A percentile compares a stretch with the other conserved stretches of the same genome.
phyloP scores from a whole-genome alignment of 2,329 filamentous ascomycete genomes.

The Ophiostoma tasmaniense region DNA sequence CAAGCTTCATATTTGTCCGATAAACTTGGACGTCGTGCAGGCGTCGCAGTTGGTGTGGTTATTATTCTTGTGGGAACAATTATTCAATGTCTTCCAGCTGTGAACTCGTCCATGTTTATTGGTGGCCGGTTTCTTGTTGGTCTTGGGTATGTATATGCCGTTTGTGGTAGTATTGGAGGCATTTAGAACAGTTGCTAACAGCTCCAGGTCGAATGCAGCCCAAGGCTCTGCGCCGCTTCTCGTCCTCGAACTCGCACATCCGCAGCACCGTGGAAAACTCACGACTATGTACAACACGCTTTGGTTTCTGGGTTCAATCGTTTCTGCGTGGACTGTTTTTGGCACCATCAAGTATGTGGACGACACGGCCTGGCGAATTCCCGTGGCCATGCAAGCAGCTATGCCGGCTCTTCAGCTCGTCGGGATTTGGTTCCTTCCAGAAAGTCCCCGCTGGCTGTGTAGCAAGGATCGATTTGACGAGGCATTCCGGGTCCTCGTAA shows the following conservation, averaged over 20 bases:
- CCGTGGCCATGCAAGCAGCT: conserved; percentile 37
- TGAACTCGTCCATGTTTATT: conserved; percentile 13
- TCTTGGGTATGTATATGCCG: conserved; percentile 1
- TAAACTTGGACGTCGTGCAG: conserved; percentile 39
- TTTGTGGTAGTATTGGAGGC: background rate
- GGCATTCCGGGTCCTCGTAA: conserved; percentile 29
- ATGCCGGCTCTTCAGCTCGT: conserved; percentile 16
- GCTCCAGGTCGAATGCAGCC: background rate
- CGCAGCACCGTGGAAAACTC: conserved; percentile 65
- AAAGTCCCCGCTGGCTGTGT: conserved; percentile 17
- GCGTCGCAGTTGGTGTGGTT: conserved; percentile 7
- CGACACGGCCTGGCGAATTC: conserved; percentile 28
- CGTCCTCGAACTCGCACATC: conserved; percentile 58
- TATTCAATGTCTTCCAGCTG: background rate
- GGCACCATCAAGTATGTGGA: conserved; percentile 35
- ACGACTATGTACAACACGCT: conserved; percentile 77
- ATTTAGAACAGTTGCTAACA: background rate
- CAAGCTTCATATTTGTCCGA: conserved; percentile 54
- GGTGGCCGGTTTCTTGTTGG: conserved; percentile 8
- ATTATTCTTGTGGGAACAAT: conserved; percentile 1
- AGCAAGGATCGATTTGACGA: conserved; percentile 27
- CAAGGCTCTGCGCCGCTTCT: conserved; percentile 1
- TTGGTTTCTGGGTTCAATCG: conserved; percentile 65
- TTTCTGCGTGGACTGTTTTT: conserved; percentile 66
- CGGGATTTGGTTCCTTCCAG: conserved; percentile 17